Evolutionary conservation across 75 land plant genomes (phyloP).

Genomic region (Selaginella tamariscina): DNA sequence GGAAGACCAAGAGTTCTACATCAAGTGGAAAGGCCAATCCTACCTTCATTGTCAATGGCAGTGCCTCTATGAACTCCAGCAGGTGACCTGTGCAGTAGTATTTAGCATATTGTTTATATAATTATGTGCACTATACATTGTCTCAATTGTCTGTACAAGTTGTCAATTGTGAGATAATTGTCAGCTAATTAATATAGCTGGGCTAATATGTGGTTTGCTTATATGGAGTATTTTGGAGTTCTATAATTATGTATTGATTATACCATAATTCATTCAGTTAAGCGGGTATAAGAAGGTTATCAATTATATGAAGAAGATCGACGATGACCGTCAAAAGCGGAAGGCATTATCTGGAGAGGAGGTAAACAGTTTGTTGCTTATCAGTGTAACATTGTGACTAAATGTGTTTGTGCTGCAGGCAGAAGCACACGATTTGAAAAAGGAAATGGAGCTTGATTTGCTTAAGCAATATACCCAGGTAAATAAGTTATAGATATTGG

Average conservation of each 20-base stretch:
- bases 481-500: too few species aligned
- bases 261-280: constrained; percentile 66
- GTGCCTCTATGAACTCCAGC: constrained; percentile 61
- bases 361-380: constrained; percentile 29
- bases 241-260: too few species aligned
- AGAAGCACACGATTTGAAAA: constrained; percentile 94
- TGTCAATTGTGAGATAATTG: too few species aligned
- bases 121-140: too few species aligned
- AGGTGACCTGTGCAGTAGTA: constrained; percentile 32
- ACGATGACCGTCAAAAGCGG: constrained; percentile 64
- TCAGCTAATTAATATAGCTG: too few species aligned
- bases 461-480: constrained; percentile 96
- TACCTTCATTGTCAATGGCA: constrained; percentile 98
- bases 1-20: constrained; percentile 79
- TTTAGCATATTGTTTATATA: neutral
- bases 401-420: constrained; percentile 36
- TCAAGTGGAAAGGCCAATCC: constrained; percentile 99
- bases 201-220: too few species aligned
- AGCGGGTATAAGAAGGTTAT: constrained; percentile 95
- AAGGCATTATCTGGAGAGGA: constrained; percentile 70
- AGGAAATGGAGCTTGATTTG: constrained; percentile 96
- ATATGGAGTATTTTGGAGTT: too few species aligned
- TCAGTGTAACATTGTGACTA: neutral
- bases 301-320: constrained; percentile 79
- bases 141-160: too few species aligned